These are phyloP conservation scores for Suhomyces terraborum DNA, from an alignment of 1,139 yeast species.

Conservation along the genomic window DNA sequence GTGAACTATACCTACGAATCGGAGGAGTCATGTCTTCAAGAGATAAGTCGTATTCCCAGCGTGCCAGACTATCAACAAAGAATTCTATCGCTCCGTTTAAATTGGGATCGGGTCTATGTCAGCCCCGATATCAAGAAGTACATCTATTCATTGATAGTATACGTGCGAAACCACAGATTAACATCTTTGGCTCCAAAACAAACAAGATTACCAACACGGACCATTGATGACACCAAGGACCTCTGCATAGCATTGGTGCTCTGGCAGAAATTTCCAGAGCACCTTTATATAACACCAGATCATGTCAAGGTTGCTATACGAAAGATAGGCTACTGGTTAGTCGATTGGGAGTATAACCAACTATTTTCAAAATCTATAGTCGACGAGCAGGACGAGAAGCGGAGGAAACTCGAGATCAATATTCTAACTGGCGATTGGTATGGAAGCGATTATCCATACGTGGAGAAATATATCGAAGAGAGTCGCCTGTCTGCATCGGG, in stretches of 20 bases:
- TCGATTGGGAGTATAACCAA: constrained; percentile 43
- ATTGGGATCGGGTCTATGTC: constrained; percentile 26
- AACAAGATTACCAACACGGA: constrained; percentile 37
- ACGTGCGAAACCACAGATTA: constrained; percentile 43
- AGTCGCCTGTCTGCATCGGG: constrained; percentile 36
- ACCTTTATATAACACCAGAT: constrained; percentile 41
- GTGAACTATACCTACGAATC: constrained; percentile 16
- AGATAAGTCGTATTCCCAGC: constrained; percentile 4
- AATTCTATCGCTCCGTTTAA: constrained; percentile 9
- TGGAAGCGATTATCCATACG: constrained; percentile 46
- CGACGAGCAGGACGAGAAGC: constrained; percentile 17
- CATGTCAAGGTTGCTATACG: constrained; percentile 42
- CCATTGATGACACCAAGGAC: constrained; percentile 31
- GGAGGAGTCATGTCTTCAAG: constrained; percentile 7
- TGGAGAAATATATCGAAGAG: constrained; percentile 30
- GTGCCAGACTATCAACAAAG: constrained; percentile 4
- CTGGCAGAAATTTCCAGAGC: constrained; percentile 24
- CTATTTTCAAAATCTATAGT: constrained; percentile 15
- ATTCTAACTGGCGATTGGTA: constrained; percentile 52
- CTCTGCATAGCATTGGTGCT: constrained; percentile 34
- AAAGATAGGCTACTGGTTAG: constrained; percentile 50
- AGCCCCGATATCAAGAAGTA: constrained; percentile 43
- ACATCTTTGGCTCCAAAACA: constrained; percentile 42
- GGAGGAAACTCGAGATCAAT: constrained; percentile 30
- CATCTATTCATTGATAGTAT: constrained; percentile 41